Percentiles rank a stretch among this genome's conserved stretches.
Conservation (phyloP, 495 filamentous ascomycete species). For the Podospora pseudopauciseta region DNA sequence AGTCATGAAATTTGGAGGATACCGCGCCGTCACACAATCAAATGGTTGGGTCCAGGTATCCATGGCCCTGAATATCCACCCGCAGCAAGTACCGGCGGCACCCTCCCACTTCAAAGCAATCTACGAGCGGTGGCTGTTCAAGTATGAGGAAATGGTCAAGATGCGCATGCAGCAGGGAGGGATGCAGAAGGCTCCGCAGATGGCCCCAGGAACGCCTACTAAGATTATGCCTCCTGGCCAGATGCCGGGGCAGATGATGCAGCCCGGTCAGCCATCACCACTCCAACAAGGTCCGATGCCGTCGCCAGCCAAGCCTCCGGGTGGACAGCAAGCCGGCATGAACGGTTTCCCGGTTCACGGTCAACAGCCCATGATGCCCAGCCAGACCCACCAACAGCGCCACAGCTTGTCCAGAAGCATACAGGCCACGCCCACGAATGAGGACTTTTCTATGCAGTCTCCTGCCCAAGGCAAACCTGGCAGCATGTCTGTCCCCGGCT, state of each 20-base stretch:
- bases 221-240: conserved; percentile 42
- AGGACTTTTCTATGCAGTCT: conserved; percentile 43
- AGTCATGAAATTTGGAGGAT: conserved; percentile 71
- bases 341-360: conserved; percentile 49
- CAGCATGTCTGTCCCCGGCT: conserved; percentile 32
- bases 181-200: conserved; percentile 22
- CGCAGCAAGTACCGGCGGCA: conserved; percentile 60
- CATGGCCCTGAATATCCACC: conserved; percentile 61
- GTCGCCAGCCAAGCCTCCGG: conserved; percentile 50
- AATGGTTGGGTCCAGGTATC: conserved; percentile 73
- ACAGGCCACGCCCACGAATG: conserved; percentile 36
- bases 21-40: conserved; percentile 61
- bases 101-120: conserved; percentile 64
- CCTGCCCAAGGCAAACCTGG: conserved; percentile 41
- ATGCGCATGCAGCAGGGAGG: conserved; percentile 51
- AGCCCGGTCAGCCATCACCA: conserved; percentile 45
- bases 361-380: conserved; percentile 24
- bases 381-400: conserved; percentile 13
- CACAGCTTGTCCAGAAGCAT: conserved; percentile 44
- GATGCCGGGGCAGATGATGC: conserved; percentile 47
- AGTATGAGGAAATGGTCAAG: conserved; percentile 73
- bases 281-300: conserved; percentile 45
- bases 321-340: conserved; percentile 41
- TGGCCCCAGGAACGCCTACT: conserved; percentile 38
- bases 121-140: conserved; percentile 68